Evolutionary conservation across 106 monocot genomes (phyloP).

Genomic region (Hemerocallis citrina): DNA sequence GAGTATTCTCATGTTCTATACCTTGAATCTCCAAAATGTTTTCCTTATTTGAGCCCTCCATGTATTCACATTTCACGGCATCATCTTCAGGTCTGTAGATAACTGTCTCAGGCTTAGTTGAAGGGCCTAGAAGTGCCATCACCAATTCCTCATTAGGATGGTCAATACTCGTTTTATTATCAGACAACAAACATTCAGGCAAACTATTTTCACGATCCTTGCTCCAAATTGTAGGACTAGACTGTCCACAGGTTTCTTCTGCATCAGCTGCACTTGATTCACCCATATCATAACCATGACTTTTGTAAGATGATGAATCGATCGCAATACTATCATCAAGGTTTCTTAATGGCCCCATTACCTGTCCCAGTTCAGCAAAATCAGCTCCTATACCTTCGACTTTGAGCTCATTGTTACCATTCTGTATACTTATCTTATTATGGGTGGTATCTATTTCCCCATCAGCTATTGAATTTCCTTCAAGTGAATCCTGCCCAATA

Average conservation of each 20-base stretch:
- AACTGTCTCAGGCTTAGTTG: neutral
- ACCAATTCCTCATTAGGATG: slow-evolving; percentile 4
- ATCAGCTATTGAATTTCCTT: slow-evolving; percentile 5
- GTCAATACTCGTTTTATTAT: neutral
- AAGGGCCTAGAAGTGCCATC: neutral
- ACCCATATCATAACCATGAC: neutral
- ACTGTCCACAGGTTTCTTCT: slow-evolving; percentile 5
- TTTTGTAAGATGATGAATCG: neutral
- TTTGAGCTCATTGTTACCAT: neutral
- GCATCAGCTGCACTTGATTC: neutral
- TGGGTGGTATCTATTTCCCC: too few relatives aligned
- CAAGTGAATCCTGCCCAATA: slow-evolving; percentile 9
- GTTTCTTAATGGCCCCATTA: neutral
- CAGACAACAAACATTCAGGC: slow-evolving; percentile 2
- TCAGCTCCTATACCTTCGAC: neutral
- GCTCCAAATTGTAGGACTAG: neutral
- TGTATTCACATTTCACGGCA: neutral
- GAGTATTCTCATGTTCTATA: neutral
- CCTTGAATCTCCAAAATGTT: neutral
- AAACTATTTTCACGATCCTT: neutral
- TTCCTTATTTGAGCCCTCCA: neutral
- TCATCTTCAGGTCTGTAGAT: neutral
- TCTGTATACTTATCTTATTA: slow-evolving; percentile 4
- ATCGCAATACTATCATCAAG: neutral
- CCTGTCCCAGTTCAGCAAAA: neutral